Percentiles rank a stretch among this genome's conserved stretches.
Evolutionary conservation across 1,284 basidiomycete genomes (phyloP).

Genomic region (Moesziomyces sp.): DNA sequence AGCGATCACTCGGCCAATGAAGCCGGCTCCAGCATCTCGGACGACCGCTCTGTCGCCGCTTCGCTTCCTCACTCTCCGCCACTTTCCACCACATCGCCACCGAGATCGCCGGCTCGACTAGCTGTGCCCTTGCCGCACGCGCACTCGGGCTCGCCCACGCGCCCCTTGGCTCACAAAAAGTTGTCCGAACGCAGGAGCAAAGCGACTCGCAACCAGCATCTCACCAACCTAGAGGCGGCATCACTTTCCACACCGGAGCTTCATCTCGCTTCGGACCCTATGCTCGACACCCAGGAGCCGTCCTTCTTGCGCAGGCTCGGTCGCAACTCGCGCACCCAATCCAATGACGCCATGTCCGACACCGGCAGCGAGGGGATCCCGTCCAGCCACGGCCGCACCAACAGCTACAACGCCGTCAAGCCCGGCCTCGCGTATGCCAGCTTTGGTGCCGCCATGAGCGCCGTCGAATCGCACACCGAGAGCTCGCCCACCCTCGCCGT

Average conservation of each 20-base stretch:
- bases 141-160: conserved; percentile 19
- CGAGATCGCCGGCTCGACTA: conserved; percentile 13
- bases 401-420: conserved; percentile 16
- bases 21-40: conserved; percentile 5
- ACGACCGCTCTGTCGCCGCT: conserved; percentile 8
- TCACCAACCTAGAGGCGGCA: conserved; percentile 50
- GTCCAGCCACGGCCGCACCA: conserved; percentile 9
- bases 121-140: conserved; percentile 11
- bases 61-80: conserved; percentile 30
- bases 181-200: conserved; percentile 32
- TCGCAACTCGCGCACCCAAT: conserved; percentile 22
- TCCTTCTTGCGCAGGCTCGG: conserved; percentile 43
- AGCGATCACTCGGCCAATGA: conserved; percentile 12
- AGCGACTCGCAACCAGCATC: conserved; percentile 33
- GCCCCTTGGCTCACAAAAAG: conserved; percentile 24
- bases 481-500: not conserved
- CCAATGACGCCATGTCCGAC: conserved; percentile 22
- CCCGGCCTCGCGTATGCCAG: conserved; percentile 33
- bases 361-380: conserved; percentile 12
- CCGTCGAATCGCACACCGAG: conserved; percentile 23
- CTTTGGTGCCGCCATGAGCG: conserved; percentile 48
- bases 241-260: conserved; percentile 57
- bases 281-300: conserved; percentile 49
- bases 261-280: conserved; percentile 55
- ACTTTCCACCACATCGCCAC: conserved; percentile 17